A percentile compares a stretch with the other conserved stretches of the same genome.
Evolutionary conservation across 192 early-diverging fungal species (phyloP).

Genomic region (Umbelopsis vinacea): DNA sequence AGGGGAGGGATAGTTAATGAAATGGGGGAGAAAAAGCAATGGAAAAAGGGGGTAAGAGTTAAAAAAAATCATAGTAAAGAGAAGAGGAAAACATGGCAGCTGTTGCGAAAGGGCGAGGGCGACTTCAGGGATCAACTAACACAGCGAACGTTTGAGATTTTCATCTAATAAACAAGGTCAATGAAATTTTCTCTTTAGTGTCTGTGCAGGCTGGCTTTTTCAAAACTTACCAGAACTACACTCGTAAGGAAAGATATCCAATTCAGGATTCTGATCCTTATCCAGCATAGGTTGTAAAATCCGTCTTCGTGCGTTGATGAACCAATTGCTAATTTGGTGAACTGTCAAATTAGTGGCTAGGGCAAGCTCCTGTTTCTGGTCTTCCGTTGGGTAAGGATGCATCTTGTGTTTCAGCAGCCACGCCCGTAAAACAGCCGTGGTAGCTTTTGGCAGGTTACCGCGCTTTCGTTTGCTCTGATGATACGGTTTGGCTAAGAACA

Average conservation of each 20-base stretch:
- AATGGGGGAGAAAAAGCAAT: slow-evolving; percentile 3
- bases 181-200: background rate
- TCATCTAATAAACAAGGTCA: background rate
- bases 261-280: slow-evolving; percentile 23
- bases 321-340: slow-evolving; percentile 62
- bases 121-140: no score
- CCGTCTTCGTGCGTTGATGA: slow-evolving; percentile 58
- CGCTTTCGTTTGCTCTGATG: slow-evolving; percentile 34
- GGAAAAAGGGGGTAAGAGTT: background rate
- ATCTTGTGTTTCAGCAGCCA: slow-evolving; percentile 52
- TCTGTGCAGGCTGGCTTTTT: no score
- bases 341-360: slow-evolving; percentile 51
- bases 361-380: slow-evolving; percentile 48
- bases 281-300: slow-evolving; percentile 57
- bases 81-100: background rate
- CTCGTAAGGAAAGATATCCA: slow-evolving; percentile 31
- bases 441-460: slow-evolving; percentile 44
- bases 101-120: background rate
- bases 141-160: no score
- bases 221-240: background rate
- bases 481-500: slow-evolving; percentile 16
- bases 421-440: slow-evolving; percentile 45
- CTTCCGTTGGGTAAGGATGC: slow-evolving; percentile 59
- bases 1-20: background rate
- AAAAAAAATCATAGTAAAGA: background rate